These are phyloP conservation scores for Apophysomyces sp. DNA, from an alignment of 371 early-diverging fungal genomes.

Conservation along the genomic window DNA sequence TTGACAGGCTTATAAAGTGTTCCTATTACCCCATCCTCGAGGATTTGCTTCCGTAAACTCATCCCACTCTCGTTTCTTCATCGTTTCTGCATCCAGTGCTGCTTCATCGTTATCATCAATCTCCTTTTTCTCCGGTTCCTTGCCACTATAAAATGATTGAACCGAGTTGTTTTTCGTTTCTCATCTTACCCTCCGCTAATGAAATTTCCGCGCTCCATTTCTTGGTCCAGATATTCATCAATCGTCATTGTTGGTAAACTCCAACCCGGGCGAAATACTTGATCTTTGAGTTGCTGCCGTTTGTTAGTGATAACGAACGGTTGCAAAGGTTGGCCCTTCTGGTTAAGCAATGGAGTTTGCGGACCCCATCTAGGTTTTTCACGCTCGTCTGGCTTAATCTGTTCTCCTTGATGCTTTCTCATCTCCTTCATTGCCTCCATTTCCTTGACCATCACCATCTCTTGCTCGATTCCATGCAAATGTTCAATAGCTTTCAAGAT, in stretches of 20 bases:
- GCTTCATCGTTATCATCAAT: conserved; percentile 82
- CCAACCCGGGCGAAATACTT: conserved; percentile 88
- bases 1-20: background rate
- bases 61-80: conserved; percentile 88
- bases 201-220: conserved; percentile 86
- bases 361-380: conserved; percentile 32
- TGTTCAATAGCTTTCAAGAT: conserved; percentile 65
- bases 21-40: conserved; percentile 82
- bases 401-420: conserved; percentile 18
- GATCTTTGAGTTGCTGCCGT: conserved; percentile 68
- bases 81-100: conserved; percentile 79
- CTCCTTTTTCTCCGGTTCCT: conserved; percentile 60
- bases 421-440: conserved; percentile 52
- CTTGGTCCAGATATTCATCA: conserved; percentile 90
- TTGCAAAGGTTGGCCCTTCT: conserved; percentile 71
- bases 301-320: conserved; percentile 90
- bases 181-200: conserved; percentile 77
- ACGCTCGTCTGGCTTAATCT: conserved; percentile 19
- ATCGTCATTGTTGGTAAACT: conserved; percentile 96
- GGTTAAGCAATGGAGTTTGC: conserved; percentile 55
- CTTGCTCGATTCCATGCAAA: conserved; percentile 68
- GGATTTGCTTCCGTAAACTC: conserved; percentile 93
- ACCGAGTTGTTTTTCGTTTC: background rate
- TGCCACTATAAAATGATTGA: conserved; percentile 27
- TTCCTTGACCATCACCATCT: conserved; percentile 69